phyloP scores from a whole-genome alignment of 2,329 filamentous ascomycete genomes.

The Metarhizium guizhouense region DNA sequence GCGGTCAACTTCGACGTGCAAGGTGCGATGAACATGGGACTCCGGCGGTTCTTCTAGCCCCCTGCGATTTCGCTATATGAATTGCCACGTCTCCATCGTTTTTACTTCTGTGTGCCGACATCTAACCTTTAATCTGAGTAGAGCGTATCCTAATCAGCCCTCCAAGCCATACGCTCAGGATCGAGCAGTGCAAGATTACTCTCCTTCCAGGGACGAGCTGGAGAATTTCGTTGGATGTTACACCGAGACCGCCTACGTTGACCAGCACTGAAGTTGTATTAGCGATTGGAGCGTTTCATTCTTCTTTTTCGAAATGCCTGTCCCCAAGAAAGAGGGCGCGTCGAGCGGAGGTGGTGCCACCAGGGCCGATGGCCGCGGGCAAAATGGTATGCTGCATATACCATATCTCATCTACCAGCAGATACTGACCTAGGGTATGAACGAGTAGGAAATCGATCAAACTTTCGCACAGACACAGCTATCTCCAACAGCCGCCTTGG shows the following conservation, averaged over 20 bases:
- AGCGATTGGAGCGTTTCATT: constrained; percentile 9
- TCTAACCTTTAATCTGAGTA: neutral
- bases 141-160: neutral
- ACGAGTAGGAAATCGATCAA: constrained; percentile 49
- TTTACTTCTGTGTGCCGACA: neutral
- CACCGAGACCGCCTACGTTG: neutral
- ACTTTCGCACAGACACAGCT: constrained; percentile 79
- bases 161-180: neutral
- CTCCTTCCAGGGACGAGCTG: constrained; percentile 4
- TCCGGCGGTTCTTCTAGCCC: neutral
- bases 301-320: constrained; percentile 24
- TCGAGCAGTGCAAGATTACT: constrained; percentile 7
- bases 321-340: constrained; percentile 29
- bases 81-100: neutral
- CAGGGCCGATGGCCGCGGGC: constrained; percentile 20
- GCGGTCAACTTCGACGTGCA: neutral
- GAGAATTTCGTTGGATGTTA: constrained; percentile 3
- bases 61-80: neutral
- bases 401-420: neutral
- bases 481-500: constrained; percentile 68
- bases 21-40: neutral
- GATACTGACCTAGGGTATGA: neutral
- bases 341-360: constrained; percentile 19
- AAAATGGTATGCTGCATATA: constrained; percentile 23
- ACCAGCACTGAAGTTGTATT: constrained; percentile 11